Percentiles rank a stretch among this genome's conserved stretches.
Evolutionary conservation across 148 eudicot genomes (phyloP).

Genomic region (Rhododendron ferrugineum): DNA sequence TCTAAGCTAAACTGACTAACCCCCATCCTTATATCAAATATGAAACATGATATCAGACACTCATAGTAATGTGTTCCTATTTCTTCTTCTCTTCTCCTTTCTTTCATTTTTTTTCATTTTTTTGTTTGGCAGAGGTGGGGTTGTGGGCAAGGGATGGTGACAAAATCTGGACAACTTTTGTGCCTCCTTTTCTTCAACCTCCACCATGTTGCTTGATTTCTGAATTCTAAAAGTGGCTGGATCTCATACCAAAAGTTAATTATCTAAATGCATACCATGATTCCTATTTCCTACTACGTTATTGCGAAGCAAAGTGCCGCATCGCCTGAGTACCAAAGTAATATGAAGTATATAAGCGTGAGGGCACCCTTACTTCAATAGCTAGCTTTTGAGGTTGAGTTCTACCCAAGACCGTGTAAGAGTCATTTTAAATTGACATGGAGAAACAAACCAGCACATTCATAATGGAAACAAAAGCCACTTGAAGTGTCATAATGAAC

Average conservation of each 20-base stretch:
- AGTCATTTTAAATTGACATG: neutral
- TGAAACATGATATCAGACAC: neutral
- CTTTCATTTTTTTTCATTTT: neutral
- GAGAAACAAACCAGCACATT: neutral
- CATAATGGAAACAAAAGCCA: neutral
- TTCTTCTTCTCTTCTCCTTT: neutral
- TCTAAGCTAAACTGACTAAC: too few relatives aligned
- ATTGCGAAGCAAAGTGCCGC: neutral
- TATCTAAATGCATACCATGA: neutral
- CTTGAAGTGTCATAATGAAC: constrained; percentile 1
- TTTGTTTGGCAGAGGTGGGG: neutral
- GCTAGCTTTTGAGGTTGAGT: too few relatives aligned
- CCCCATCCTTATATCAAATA: neutral
- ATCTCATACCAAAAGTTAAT: neutral
- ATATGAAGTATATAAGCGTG: too few relatives aligned
- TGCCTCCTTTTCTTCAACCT: neutral
- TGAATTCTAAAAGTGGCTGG: neutral
- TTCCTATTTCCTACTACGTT: neutral
- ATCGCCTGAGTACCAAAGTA: too few relatives aligned
- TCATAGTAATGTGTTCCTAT: neutral
- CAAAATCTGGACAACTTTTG: neutral
- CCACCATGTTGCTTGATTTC: neutral
- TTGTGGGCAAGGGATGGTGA: neutral
- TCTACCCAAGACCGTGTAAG: too few relatives aligned
- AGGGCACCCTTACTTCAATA: too few relatives aligned